Evolutionary conservation across 2,329 filamentous ascomycete genomes (phyloP).

Genomic region (Sporothrix dimorphospora): DNA sequence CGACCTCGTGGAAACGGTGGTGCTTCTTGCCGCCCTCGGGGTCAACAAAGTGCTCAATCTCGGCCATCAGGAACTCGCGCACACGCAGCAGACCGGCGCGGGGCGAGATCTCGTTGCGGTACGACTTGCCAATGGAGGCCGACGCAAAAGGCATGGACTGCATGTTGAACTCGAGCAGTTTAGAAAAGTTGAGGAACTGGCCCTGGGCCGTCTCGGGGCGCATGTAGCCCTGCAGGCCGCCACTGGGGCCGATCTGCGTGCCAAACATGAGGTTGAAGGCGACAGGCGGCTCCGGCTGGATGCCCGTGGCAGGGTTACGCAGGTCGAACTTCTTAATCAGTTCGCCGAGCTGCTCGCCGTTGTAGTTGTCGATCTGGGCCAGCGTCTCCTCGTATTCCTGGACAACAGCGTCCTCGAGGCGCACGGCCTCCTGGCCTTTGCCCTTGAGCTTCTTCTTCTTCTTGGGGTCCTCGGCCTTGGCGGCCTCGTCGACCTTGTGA

Average conservation of each 20-base stretch:
- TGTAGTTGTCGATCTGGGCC: conserved; percentile 94
- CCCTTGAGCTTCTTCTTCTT: conserved; percentile 89
- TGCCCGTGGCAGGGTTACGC: conserved; percentile 80
- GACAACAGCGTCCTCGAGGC: conserved; percentile 83
- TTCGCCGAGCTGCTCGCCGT: conserved; percentile 80
- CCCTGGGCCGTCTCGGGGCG: conserved; percentile 96
- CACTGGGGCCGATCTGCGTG: conserved; percentile 86
- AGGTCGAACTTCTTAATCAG: conserved; percentile 92
- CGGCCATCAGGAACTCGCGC: conserved; percentile 97
- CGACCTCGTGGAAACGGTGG: conserved; percentile 80
- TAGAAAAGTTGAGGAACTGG: conserved; percentile 92
- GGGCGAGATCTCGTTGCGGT: conserved; percentile 97
- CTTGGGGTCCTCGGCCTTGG: conserved; percentile 48
- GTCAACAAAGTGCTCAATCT: conserved; percentile 98
- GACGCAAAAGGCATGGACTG: conserved; percentile 95
- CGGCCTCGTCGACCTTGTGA: conserved; percentile 66
- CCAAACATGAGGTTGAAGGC: conserved; percentile 99
- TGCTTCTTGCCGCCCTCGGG: conserved; percentile 95
- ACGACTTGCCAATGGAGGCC: conserved; percentile 95
- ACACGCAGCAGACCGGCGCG: conserved; percentile 89
- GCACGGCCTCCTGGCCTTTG: conserved; percentile 76
- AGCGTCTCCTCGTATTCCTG: conserved; percentile 90
- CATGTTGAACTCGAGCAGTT: conserved; percentile 95
- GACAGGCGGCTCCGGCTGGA: conserved; percentile 77
- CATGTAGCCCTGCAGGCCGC: conserved; percentile 81